Evolutionary conservation across 257 asterid genomes (phyloP).

Genomic region (Fraxinus quadrangulata): DNA sequence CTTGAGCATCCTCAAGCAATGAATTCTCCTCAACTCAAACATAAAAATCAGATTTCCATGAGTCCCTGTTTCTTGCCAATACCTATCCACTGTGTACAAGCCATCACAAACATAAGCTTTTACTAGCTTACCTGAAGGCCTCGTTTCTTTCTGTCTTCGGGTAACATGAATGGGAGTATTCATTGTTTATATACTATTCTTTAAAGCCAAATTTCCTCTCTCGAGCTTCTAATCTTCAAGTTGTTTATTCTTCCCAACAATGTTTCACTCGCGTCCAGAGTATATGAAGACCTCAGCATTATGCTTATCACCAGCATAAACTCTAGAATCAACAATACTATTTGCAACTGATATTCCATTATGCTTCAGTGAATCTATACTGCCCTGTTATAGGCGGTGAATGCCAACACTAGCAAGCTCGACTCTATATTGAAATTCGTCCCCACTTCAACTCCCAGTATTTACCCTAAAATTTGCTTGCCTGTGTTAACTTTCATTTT

Average conservation of each 20-base stretch:
- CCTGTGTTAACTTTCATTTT: slow-evolving; percentile 56
- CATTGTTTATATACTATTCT: slow-evolving; percentile 48
- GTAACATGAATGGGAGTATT: slow-evolving; percentile 72
- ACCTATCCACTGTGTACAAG: slow-evolving; percentile 63
- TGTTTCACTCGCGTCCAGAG: slow-evolving; percentile 78
- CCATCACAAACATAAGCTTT: slow-evolving; percentile 74
- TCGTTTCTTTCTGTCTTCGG: slow-evolving; percentile 54
- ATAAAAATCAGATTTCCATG: slow-evolving; percentile 66
- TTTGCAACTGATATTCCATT: slow-evolving; percentile 41
- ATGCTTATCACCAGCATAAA: slow-evolving; percentile 58
- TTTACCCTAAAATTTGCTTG: slow-evolving; percentile 43
- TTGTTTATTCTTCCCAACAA: slow-evolving; percentile 47
- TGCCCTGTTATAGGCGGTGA: slow-evolving; percentile 68
- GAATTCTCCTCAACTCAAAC: slow-evolving; percentile 73
- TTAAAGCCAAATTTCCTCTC: slow-evolving; percentile 74
- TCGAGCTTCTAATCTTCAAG: slow-evolving; percentile 79
- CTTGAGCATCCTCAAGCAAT: too few species aligned
- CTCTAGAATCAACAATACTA: slow-evolving; percentile 83
- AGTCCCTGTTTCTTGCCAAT: slow-evolving; percentile 51
- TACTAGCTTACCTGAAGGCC: slow-evolving; percentile 41
- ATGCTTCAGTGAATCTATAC: slow-evolving; percentile 55
- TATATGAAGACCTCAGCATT: slow-evolving; percentile 61
- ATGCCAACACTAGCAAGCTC: slow-evolving; percentile 80
- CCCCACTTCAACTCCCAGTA: slow-evolving; percentile 88
- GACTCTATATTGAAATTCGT: slow-evolving; percentile 76